A percentile compares a stretch with the other conserved stretches of the same genome.
These are phyloP conservation scores for Sisymbrium altissimum DNA, from an alignment of 345 rosid species.

Conservation along the genomic window DNA sequence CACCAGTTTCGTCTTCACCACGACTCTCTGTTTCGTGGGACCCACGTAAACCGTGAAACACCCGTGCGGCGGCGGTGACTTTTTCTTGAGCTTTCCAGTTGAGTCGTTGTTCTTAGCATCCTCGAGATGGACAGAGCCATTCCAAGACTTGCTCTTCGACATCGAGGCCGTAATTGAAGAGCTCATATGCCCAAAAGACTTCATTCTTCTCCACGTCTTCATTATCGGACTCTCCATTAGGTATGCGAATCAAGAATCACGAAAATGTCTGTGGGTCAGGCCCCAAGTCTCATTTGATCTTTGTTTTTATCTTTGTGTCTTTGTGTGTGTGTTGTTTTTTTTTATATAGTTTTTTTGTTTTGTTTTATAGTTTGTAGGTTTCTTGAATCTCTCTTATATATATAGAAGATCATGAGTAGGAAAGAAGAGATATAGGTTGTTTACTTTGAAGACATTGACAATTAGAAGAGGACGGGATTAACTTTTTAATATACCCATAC, in stretches of 20 bases:
- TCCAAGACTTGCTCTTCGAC: slow-evolving; percentile 57
- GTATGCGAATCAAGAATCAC: background rate
- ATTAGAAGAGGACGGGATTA: slow-evolving; percentile 16
- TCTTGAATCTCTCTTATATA: slow-evolving; percentile 19
- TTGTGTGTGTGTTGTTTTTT: background rate
- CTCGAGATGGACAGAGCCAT: background rate
- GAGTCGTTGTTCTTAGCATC: background rate
- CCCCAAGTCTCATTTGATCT: background rate
- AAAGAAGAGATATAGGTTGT: slow-evolving; percentile 3
- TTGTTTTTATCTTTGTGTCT: background rate
- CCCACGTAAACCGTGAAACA: slow-evolving; percentile 81
- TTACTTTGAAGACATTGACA: slow-evolving; percentile 21
- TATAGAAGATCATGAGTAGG: slow-evolving; percentile 8
- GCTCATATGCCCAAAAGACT: slow-evolving; percentile 33
- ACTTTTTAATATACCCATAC: slow-evolving; percentile 12
- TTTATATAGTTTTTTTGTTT: background rate
- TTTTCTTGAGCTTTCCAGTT: slow-evolving; percentile 4
- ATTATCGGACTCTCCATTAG: slow-evolving; percentile 43
- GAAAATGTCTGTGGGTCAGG: background rate
- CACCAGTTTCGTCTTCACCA: slow-evolving; percentile 45
- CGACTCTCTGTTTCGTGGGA: slow-evolving; percentile 48
- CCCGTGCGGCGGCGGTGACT: slow-evolving; percentile 44
- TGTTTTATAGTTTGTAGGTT: background rate
- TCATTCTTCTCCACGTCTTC: slow-evolving; percentile 64
- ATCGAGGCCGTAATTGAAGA: slow-evolving; percentile 4